Evolutionary conservation across 139 green algal species (phyloP), one percentile per base, ranked within the genome.

Genomic region (Coelastrella sp.): DNA sequence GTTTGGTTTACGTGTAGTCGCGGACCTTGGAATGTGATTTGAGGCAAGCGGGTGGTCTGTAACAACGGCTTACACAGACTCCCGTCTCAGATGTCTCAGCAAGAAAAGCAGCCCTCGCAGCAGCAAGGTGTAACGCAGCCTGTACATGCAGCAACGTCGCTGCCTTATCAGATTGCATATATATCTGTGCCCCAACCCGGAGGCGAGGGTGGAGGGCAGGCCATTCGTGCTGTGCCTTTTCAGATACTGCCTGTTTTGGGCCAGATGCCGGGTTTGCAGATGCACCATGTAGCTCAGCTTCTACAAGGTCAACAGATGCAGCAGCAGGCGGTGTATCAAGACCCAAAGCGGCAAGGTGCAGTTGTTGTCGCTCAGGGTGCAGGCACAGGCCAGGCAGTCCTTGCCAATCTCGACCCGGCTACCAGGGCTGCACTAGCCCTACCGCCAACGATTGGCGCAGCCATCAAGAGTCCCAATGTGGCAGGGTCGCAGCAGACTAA

Each of bases 121-220:
- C 34, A 50, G 38, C 69, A 37, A 32, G 35, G 37, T 53, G 67
- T 76, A 37, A 17, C 35, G 35, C 67, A 76, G 35, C 37, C 25
- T 8, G 62, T 38, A 5, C 57, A 40, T 38, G 34, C 64, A 50
- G 45, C 45, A 41, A 30, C 72, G 5, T 80, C 72, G 15, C 32
- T 80, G 72, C 72, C 72, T 23, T 80, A 80, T 48, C 72, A 80
- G 32, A 64, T 80, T 25, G 45, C 72, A 8, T 80, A 80, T 19
- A 80, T 80, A 21, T 53, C 59, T 27, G 35, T 80, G 72, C 72
- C 72, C 15, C 30, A 40, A 66, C 23, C 43, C 13, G 19, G 30
- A 32, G 48, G 27, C 17, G 48, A 53, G 21, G 48, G 13, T 41
- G 72, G 30, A 34, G 72, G 72, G 13, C 72, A 80, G 51, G n/a